Evolutionary conservation across 495 filamentous ascomycete species (phyloP).

Genomic region (Tuber indicum): DNA sequence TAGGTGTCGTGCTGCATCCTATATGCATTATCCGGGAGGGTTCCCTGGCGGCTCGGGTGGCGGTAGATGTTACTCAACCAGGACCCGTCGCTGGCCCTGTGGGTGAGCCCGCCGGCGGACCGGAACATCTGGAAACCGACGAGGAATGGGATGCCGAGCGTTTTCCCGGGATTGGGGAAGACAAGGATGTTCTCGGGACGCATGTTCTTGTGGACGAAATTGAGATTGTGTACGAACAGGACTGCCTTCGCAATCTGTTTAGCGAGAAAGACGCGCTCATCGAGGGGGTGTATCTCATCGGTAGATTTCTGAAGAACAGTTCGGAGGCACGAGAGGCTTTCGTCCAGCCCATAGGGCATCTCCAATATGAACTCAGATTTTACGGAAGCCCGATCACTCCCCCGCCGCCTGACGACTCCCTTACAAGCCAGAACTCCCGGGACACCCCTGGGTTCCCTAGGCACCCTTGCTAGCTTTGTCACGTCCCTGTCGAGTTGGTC

Average conservation of each 20-base stretch:
- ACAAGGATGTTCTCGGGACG: slow-evolving; percentile 51
- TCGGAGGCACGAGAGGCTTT: slow-evolving; percentile 25
- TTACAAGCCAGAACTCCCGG: slow-evolving; percentile 49
- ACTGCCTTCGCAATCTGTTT: slow-evolving; percentile 46
- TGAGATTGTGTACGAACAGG: slow-evolving; percentile 49
- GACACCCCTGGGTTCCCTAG: slow-evolving; percentile 39
- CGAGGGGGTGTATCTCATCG: slow-evolving; percentile 35
- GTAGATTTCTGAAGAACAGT: slow-evolving; percentile 35
- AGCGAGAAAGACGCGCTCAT: slow-evolving; percentile 45
- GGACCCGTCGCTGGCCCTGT: slow-evolving; percentile 43
- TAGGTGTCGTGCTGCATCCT: slow-evolving; percentile 62
- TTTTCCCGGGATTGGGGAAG: slow-evolving; percentile 40
- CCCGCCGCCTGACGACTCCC: slow-evolving; percentile 42
- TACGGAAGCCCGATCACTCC: not conserved
- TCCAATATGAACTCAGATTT: slow-evolving; percentile 31
- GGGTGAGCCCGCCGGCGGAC: slow-evolving; percentile 43
- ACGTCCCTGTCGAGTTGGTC: slow-evolving; percentile 38
- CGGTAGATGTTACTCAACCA: slow-evolving; percentile 53
- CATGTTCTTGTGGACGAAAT: slow-evolving; percentile 56
- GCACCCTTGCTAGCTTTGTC: slow-evolving; percentile 44
- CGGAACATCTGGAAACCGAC: slow-evolving; percentile 52
- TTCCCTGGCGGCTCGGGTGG: slow-evolving; percentile 52
- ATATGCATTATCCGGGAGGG: slow-evolving; percentile 44
- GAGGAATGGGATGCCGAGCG: slow-evolving; percentile 44
- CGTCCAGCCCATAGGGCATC: slow-evolving; percentile 11